Evolutionary conservation across 345 rosid genomes (phyloP), one percentile per base, ranked within the genome.

Genomic region (Moringa oleifera): DNA sequence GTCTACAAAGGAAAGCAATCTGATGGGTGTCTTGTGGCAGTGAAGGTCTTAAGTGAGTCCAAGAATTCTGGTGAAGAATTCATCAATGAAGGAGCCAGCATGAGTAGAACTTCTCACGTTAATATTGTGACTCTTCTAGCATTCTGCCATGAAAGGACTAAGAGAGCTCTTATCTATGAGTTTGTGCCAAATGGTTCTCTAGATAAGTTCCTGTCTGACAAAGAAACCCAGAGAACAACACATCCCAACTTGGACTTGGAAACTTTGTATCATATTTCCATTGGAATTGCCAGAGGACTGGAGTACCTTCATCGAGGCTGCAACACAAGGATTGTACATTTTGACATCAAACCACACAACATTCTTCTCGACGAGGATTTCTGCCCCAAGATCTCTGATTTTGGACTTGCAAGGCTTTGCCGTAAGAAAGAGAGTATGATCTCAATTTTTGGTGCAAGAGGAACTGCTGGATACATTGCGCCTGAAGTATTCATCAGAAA

Each of bases 31-130:
- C 55, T 59, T 50, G 81, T 83, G 20, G 87, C 78, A 12, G 25
- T 80, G 6, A 80, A 83, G 58, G 20, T 78, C n/a, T 56, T 80
- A 52, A 64, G 73, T 7, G 67, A 58, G 0, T 57, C 75, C 7
- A 75, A 73, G 33, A 80, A 80, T 0, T 31, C 75, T 63, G 84
- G 75, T 28, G 66, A 79, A 33, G 84, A 79, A 6, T 79, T 79
- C 52, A 70, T 79, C 70, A 77, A 79, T 23, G 86, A 82, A 50
- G 59, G 79, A 59, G 72, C 66, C 0, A 81, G 83, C 68, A 73
- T 81, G 52, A 74, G 86, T 28, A 73, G 54, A 73, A 78, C 82
- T 20, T 83, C 82, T 23, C 87, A 77, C 73, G 76, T 78, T 46
- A 81, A 81, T 45, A 45, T 81, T 0, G 81, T 76, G 24, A 16